Percentiles rank a stretch among this genome's conserved stretches.
Conservation (phyloP, 805 yeast species). For the Cephaloascus fragrans region DNA sequence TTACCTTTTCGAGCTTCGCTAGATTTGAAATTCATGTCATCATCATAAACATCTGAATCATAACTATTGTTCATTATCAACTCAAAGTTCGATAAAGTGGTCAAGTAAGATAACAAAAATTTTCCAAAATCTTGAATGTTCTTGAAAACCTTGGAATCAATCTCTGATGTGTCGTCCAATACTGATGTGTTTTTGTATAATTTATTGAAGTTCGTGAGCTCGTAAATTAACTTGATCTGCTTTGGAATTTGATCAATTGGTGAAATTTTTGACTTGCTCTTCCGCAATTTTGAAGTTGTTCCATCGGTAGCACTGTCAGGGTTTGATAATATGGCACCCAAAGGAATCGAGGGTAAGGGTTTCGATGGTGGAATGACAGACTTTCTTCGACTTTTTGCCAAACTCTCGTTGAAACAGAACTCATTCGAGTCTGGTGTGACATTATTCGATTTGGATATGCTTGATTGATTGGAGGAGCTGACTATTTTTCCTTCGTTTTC, state of each 20-base stretch:
- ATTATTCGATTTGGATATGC: neutral
- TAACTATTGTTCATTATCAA: neutral
- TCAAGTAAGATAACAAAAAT: neutral
- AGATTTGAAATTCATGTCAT: too few relatives aligned
- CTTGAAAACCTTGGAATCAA: neutral
- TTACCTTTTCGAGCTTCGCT: constrained; percentile 2
- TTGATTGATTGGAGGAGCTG: neutral
- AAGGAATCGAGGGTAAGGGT: neutral
- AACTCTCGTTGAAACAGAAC: neutral
- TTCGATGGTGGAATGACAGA: neutral
- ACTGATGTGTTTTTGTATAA: too few relatives aligned
- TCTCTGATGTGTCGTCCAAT: neutral
- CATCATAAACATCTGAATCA: neutral
- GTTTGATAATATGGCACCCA: too few relatives aligned
- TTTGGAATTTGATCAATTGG: neutral
- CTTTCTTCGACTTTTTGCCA: too few relatives aligned
- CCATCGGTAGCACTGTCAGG: too few relatives aligned
- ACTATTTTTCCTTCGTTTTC: too few relatives aligned
- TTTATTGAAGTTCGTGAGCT: neutral
- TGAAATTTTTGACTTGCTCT: neutral
- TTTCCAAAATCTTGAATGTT: neutral
- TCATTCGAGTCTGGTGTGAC: neutral
- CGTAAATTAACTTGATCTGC: neutral
- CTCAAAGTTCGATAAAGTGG: neutral
- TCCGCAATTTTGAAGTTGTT: too few relatives aligned